Evolutionary conservation across 805 yeast species (phyloP).

Genomic region (Scheffersomyces spartinae): DNA sequence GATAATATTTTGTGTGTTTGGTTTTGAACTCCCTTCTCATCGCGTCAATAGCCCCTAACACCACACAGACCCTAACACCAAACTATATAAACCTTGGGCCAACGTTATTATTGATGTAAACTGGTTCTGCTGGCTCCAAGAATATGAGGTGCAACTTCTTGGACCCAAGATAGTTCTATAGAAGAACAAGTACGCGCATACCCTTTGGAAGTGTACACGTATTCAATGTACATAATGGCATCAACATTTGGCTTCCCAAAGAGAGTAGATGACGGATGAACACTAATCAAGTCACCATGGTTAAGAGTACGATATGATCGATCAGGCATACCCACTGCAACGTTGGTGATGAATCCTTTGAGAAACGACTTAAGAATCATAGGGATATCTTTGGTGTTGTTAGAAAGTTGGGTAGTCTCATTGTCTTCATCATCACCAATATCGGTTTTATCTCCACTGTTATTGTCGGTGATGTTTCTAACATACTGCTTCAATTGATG

Average conservation of each 20-base stretch:
- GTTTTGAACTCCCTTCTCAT: too few species aligned
- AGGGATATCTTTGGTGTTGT: slow-evolving; percentile 37
- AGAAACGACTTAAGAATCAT: slow-evolving; percentile 67
- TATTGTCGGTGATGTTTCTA: slow-evolving; percentile 34
- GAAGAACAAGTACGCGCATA: slow-evolving; percentile 85
- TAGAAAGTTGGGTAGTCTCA: slow-evolving; percentile 4
- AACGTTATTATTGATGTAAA: slow-evolving; percentile 12
- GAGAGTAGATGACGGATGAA: slow-evolving; percentile 83
- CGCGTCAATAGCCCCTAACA: too few species aligned
- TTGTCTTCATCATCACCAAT: slow-evolving; percentile 13
- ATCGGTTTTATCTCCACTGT: slow-evolving; percentile 15
- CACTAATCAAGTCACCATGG: slow-evolving; percentile 73
- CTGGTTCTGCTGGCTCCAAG: slow-evolving; percentile 31
- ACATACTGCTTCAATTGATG: slow-evolving; percentile 66
- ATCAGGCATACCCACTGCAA: slow-evolving; percentile 93
- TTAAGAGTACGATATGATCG: slow-evolving; percentile 80
- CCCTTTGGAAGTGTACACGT: slow-evolving; percentile 85
- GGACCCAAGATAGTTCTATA: slow-evolving; percentile 75
- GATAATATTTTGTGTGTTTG: too few species aligned
- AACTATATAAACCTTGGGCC: too few species aligned
- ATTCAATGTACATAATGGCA: slow-evolving; percentile 90
- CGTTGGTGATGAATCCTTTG: slow-evolving; percentile 72
- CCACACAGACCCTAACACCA: too few species aligned
- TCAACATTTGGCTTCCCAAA: slow-evolving; percentile 68
- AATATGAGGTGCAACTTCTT: slow-evolving; percentile 63